These are phyloP conservation scores for Hymenoscyphus repandus DNA, from an alignment of 2,329 filamentous ascomycete species.

Conservation along the genomic window DNA sequence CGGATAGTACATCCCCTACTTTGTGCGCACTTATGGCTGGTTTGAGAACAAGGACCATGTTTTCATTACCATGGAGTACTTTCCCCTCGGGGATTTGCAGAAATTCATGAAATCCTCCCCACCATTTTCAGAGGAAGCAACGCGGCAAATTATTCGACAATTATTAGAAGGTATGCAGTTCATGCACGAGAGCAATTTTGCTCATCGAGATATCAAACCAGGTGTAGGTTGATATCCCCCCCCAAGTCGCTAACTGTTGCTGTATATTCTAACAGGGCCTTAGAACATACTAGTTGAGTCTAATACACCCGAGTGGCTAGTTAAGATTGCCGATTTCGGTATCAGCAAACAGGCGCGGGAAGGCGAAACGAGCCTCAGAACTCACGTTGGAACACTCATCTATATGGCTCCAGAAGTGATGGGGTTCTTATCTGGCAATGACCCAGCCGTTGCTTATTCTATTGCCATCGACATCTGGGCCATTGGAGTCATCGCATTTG, in stretches of 20 bases:
- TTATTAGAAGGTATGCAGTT: constrained; percentile 5
- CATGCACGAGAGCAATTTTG: constrained; percentile 10
- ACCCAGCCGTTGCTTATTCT: not conserved
- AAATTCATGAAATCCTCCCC: constrained; percentile 6
- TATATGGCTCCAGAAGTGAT: constrained; percentile 15
- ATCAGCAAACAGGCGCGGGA: not conserved
- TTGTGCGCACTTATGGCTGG: constrained; percentile 35
- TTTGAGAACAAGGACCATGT: constrained; percentile 29
- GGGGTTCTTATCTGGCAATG: not conserved
- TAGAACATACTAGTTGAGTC: not conserved
- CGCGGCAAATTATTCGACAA: not conserved
- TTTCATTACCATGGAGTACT: constrained; percentile 37
- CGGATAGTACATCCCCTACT: not conserved
- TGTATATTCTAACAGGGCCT: not conserved
- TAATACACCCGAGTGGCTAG: not conserved
- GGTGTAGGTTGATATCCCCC: not conserved
- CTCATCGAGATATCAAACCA: constrained; percentile 12
- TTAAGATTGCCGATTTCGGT: not conserved
- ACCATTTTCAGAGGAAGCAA: not conserved
- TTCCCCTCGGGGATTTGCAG: constrained; percentile 32
- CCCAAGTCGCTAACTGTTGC: not conserved
- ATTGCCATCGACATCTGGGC: constrained; percentile 16
- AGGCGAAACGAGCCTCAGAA: constrained; percentile 6
- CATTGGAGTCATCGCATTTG: constrained; percentile 1
- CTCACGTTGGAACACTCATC: constrained; percentile 5